Percentiles rank a stretch among this genome's conserved stretches.
phyloP scores from a whole-genome alignment of 345 rosid species.

The Eucalyptus sp. region DNA sequence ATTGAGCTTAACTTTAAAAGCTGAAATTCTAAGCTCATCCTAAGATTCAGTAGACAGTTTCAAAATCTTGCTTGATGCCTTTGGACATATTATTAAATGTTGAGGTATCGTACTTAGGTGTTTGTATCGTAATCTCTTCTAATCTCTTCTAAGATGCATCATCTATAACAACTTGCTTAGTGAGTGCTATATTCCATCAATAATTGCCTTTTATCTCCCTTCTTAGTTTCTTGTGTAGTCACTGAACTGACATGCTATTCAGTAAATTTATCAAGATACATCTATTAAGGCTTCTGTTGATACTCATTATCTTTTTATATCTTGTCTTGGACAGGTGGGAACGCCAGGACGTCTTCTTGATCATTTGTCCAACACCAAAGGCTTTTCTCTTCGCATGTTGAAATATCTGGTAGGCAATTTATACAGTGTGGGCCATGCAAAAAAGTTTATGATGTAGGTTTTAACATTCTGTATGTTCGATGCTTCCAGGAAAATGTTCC shows the following conservation, averaged over 20 bases:
- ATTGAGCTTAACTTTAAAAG: background rate
- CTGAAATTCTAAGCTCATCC: background rate
- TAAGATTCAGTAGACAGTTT: background rate
- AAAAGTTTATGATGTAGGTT: background rate
- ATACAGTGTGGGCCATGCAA: background rate
- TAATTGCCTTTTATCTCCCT: background rate
- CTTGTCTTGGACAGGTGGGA: slow-evolving; percentile 41
- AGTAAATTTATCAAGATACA: background rate
- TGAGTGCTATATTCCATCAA: background rate
- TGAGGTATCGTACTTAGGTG: background rate
- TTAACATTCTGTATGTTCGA: background rate
- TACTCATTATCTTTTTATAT: background rate
- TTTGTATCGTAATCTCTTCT: background rate
- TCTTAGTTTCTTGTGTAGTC: background rate
- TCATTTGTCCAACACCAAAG: slow-evolving; percentile 80
- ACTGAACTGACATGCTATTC: background rate
- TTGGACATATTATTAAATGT: background rate
- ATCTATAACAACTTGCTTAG: background rate
- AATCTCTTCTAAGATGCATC: background rate
- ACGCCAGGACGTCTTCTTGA: slow-evolving; percentile 95
- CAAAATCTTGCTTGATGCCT: background rate
- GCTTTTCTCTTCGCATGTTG: slow-evolving; percentile 67
- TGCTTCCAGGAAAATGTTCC: background rate
- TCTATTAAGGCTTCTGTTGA: background rate
- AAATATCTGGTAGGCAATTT: slow-evolving; percentile 57